These are phyloP conservation scores for Nicotiana tomentosiformis DNA, from an alignment of 257 asterid genomes.

Conservation along the genomic window DNA sequence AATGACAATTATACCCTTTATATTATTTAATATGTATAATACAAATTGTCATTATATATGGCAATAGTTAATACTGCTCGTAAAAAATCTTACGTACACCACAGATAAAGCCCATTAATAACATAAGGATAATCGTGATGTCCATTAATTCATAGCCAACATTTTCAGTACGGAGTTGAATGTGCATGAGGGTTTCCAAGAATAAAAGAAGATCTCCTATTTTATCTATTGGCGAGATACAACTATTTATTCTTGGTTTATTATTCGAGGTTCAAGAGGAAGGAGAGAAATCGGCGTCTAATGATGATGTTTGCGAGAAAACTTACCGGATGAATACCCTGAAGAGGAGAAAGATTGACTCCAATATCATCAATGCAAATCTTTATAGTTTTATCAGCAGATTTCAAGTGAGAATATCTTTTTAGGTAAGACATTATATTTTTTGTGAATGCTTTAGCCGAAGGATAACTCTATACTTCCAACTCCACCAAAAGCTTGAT, in stretches of 20 bases:
- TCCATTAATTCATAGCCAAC: too few relatives aligned
- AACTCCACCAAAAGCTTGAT: conserved; percentile 33
- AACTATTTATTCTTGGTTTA: not conserved
- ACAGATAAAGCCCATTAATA: too few relatives aligned
- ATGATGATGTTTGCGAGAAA: not conserved
- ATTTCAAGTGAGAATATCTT: conserved; percentile 10
- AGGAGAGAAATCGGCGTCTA: not conserved
- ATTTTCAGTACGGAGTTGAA: too few relatives aligned
- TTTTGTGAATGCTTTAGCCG: conserved; percentile 17
- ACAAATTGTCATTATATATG: too few relatives aligned
- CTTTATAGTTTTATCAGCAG: conserved; percentile 21
- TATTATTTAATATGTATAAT: too few relatives aligned
- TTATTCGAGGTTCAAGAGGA: not conserved
- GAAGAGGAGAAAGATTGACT: conserved; percentile 20
- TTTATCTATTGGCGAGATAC: not conserved
- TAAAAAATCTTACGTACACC: too few relatives aligned
- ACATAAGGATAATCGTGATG: too few relatives aligned
- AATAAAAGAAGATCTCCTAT: not conserved
- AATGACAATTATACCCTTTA: too few relatives aligned
- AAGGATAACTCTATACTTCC: conserved; percentile 28
- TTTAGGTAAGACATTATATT: conserved; percentile 20
- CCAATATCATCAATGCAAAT: conserved; percentile 29
- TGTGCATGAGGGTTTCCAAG: not conserved
- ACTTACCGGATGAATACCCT: conserved; percentile 31
- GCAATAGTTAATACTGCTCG: too few relatives aligned